phyloP scores from a whole-genome alignment of 768 basidiomycete species.

The Suillus hirtellus region DNA sequence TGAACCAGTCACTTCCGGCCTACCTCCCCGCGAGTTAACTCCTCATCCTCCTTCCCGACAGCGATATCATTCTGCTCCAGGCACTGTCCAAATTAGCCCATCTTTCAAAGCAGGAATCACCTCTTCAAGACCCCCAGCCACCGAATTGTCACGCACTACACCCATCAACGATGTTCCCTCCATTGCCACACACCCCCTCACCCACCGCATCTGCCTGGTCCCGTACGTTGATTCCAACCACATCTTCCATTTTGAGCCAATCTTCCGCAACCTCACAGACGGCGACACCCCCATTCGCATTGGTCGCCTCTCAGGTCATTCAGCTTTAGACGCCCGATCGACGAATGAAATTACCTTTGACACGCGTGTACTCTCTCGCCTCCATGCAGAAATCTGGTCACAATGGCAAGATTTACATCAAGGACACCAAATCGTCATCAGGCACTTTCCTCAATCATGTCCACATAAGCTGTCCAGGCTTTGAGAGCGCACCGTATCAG shows the following conservation, averaged over 20 bases:
- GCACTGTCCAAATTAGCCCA: neutral
- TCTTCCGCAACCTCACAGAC: constrained; percentile 78
- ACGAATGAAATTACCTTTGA: constrained; percentile 74
- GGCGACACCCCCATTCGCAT: constrained; percentile 77
- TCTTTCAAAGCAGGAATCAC: neutral
- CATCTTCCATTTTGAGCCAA: constrained; percentile 89
- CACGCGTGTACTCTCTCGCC: constrained; percentile 86
- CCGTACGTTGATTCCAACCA: constrained; percentile 92
- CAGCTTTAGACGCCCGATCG: constrained; percentile 34
- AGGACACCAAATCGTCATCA: constrained; percentile 85
- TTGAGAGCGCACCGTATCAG: constrained; percentile 73
- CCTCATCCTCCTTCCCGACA: neutral
- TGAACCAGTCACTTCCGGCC: neutral
- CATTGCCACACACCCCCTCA: constrained; percentile 18
- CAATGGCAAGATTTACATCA: constrained; percentile 73
- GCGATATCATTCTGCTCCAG: neutral
- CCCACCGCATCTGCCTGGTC: constrained; percentile 88
- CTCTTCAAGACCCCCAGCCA: too few species aligned
- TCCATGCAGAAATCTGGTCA: constrained; percentile 94
- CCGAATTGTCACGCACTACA: too few species aligned
- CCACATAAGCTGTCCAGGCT: constrained; percentile 78
- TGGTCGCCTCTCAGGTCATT: constrained; percentile 91
- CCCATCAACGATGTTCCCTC: too few species aligned
- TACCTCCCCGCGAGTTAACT: neutral
- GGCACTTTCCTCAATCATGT: constrained; percentile 98